Evolutionary conservation across 73 alveolate species (phyloP), one percentile per base, ranked within the genome.

Genomic region (Stentor coeruleus): DNA sequence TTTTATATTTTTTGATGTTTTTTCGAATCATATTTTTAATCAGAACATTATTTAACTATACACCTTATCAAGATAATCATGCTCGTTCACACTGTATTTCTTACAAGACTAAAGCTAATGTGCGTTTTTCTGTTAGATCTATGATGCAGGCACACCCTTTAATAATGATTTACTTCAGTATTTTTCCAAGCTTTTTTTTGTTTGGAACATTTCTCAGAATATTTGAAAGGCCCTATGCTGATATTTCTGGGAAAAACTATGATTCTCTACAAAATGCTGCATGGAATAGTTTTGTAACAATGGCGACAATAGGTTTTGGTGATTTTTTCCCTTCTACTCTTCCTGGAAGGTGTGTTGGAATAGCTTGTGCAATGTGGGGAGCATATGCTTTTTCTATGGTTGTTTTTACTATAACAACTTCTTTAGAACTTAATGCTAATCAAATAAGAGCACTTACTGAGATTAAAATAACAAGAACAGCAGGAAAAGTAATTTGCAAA

Each of bases 261-360:
- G 87, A 86, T 36, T 66, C 81, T 55, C 40, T 91, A 33, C 74
- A 74, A 2, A 91, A 91, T 58, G 87, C 90, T 3, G 38, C 84
- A 3, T 91, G 96, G 93, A 82, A 81, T 60, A 42, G 83, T 26
- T 59, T 88, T 15, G 85, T 88, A 58, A 91, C 96, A 41, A 88
- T 91, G 92, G 75, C 90, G 35, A 91, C 96, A 2, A 90, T 91
- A 35, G 96, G 96, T 30, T 91, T 84, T 59, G 96, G 96, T 14
- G 96, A 91, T 42, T 74, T 60, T 73, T 91, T 30, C 58, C 96
- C 96, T 4, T 82, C 39, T 3, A 75, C 94, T 0, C 39, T 77
- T 59, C 42, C 86, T 2, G 96, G 96, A 39, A 87, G 96, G 39
- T 3, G 81, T 20, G 59, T 87, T 37, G 96, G 84, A 36, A 87